Base-by-base conservation (phyloP, 805 yeast species). In the Suhomyces sp. region DNA sequence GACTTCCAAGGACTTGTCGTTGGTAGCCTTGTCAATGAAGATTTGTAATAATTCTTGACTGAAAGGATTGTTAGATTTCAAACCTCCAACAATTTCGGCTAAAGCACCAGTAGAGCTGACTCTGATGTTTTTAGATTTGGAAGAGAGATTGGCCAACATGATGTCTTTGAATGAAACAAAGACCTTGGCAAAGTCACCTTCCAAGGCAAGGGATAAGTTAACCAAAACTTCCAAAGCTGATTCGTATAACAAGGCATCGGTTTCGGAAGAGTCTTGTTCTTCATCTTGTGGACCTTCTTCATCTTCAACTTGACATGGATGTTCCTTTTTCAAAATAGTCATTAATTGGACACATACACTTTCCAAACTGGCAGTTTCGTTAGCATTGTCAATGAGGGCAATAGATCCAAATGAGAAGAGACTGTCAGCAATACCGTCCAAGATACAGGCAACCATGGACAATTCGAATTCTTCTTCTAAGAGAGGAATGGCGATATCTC, bases 211-310 rank as follows among this genome's bases (percentile, higher is more conserved):
- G 11, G 96, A 77, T 47, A 91, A 71, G 47, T 80, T 74, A 38
- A 86, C 86, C 44, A 91, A 70, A 17, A 88, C 88, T 60, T 93
- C 98, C 49, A 87, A 69, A 26, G 95, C 86, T 41, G 87, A 74
- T 56, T 91, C 97, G 48, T 79, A 79, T 42, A 93, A 72, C 48
- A 88, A 72, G 15, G 88, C 86, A 40, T 66, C 72, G 40, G 70
- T 52, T 50, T 68, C 74, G 16, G 70, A 63, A 14, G 70, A 44
- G 40, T 68, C 83, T 31, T 31, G 27, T 44, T 76, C 81, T 44
- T 73, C 73, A 28, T 68, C 74, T 38, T 68, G 81, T 41, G 77
- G 84, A 39, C 74, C 83, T 46, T 79, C 81, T 47, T 83, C 93
- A 42, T 68, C 74, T 48, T 80, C 77, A 19, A 79, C 65, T 72